Percentiles rank a stretch among this genome's conserved stretches.
These are phyloP conservation scores for Biscogniauxia sp. DNA, from an alignment of 2,329 filamentous ascomycete species.

Conservation along the genomic window DNA sequence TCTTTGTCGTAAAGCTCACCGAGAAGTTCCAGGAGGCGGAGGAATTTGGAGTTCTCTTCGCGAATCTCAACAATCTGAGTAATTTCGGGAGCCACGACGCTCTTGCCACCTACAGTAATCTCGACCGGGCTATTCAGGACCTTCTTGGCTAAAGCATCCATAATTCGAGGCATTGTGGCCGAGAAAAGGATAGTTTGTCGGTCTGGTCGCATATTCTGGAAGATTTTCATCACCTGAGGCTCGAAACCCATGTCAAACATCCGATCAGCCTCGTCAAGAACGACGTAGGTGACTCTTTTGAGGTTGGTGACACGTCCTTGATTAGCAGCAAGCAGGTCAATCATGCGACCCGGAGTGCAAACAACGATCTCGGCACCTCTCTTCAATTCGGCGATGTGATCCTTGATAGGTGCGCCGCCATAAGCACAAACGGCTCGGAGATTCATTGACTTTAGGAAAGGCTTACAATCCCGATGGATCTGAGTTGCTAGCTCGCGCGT, in stretches of 20 bases:
- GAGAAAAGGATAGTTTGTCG: constrained; percentile 95
- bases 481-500: constrained; percentile 92
- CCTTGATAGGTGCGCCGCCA: constrained; percentile 91
- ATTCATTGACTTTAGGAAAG: constrained; percentile 83
- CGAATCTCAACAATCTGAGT: constrained; percentile 89
- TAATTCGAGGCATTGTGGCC: constrained; percentile 90
- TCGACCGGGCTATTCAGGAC: constrained; percentile 82
- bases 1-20: constrained; percentile 84
- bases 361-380: constrained; percentile 93
- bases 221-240: constrained; percentile 95
- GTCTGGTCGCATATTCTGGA: constrained; percentile 86
- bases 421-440: constrained; percentile 90
- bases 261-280: constrained; percentile 94
- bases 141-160: constrained; percentile 88
- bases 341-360: constrained; percentile 91
- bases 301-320: constrained; percentile 92
- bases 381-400: constrained; percentile 95
- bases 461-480: constrained; percentile 92
- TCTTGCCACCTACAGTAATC: constrained; percentile 87
- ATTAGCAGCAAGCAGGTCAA: constrained; percentile 91
- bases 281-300: constrained; percentile 84
- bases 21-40: constrained; percentile 78
- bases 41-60: constrained; percentile 78
- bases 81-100: constrained; percentile 85
- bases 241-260: constrained; percentile 99